Conservation (phyloP, 768 basidiomycete genomes). For the Suillus bovinus region DNA sequence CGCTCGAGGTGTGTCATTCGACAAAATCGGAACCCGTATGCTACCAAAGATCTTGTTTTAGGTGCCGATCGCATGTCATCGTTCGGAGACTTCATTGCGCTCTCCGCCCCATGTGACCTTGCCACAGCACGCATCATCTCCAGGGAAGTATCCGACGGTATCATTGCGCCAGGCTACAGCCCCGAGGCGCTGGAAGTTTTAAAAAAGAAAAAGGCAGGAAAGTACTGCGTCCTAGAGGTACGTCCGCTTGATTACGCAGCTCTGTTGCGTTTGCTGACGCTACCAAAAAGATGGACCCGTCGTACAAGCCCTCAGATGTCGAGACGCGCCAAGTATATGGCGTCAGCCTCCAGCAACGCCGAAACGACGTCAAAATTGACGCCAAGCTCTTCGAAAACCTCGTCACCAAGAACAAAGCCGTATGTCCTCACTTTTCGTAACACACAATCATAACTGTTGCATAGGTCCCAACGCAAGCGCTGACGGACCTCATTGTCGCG, state of each 20-base stretch:
- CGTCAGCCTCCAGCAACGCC: constrained; percentile 81
- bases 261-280: constrained; percentile 12
- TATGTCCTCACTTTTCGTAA: constrained; percentile 33
- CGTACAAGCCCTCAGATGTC: constrained; percentile 71
- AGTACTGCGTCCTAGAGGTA: constrained; percentile 97
- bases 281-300: constrained; percentile 75
- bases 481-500: constrained; percentile 93
- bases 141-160: constrained; percentile 98
- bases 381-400: constrained; percentile 79
- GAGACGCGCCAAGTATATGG: constrained; percentile 98
- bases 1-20: constrained; percentile 68
- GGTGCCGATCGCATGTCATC: constrained; percentile 99
- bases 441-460: not conserved
- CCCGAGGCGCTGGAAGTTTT: constrained; percentile 87
- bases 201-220: constrained; percentile 95
- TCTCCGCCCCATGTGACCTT: constrained; percentile 90
- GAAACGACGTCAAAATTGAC: constrained; percentile 90
- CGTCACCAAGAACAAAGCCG: constrained; percentile 87
- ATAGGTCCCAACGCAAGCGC: constrained; percentile 73
- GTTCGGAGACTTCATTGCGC: constrained; percentile 97
- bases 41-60: constrained; percentile 28
- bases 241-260: constrained; percentile 10
- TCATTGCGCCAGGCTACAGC: constrained; percentile 94
- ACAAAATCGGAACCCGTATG: not conserved
- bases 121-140: constrained; percentile 96